phyloP scores from a whole-genome alignment of 371 early-diverging fungal species.

The Batkoa obscura region DNA sequence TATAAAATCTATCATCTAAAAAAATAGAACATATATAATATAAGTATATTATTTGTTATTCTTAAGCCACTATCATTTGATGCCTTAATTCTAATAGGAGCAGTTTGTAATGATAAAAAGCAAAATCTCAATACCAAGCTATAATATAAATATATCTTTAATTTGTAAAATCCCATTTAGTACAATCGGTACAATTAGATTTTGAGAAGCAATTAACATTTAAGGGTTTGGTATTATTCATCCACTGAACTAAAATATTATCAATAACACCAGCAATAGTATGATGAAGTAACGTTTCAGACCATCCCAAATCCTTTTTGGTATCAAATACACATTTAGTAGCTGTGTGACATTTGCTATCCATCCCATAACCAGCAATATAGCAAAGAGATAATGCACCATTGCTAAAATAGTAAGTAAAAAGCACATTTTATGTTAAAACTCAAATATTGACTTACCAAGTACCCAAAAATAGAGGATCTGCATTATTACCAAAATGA shows the following conservation, averaged over 20 bases:
- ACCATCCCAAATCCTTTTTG: constrained; percentile 34
- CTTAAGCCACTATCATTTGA: too few relatives aligned
- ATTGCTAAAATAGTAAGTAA: constrained; percentile 13
- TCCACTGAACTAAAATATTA: constrained; percentile 11
- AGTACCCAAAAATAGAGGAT: constrained; percentile 73
- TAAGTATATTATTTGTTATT: too few relatives aligned
- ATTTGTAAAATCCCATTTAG: constrained; percentile 33
- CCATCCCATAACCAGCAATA: constrained; percentile 80
- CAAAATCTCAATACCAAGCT: too few relatives aligned
- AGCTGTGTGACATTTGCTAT: constrained; percentile 18
- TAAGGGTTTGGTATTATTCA: constrained; percentile 11
- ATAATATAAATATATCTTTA: too few relatives aligned
- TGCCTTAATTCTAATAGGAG: too few relatives aligned
- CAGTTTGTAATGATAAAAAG: too few relatives aligned
- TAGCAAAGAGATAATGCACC: constrained; percentile 51
- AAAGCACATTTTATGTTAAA: constrained; percentile 17
- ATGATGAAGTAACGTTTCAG: constrained; percentile 50
- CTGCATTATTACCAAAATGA: constrained; percentile 67
- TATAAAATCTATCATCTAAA: too few relatives aligned
- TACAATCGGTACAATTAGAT: constrained; percentile 46
- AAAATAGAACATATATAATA: too few relatives aligned
- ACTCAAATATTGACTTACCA: constrained; percentile 5
- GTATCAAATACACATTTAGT: constrained; percentile 37
- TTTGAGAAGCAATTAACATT: constrained; percentile 20
- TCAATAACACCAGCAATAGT: constrained; percentile 46